A percentile compares a stretch with the other conserved stretches of the same genome.
Evolutionary conservation across 1,139 yeast species (phyloP).

Genomic region (Candida pseudoviswanathii): DNA sequence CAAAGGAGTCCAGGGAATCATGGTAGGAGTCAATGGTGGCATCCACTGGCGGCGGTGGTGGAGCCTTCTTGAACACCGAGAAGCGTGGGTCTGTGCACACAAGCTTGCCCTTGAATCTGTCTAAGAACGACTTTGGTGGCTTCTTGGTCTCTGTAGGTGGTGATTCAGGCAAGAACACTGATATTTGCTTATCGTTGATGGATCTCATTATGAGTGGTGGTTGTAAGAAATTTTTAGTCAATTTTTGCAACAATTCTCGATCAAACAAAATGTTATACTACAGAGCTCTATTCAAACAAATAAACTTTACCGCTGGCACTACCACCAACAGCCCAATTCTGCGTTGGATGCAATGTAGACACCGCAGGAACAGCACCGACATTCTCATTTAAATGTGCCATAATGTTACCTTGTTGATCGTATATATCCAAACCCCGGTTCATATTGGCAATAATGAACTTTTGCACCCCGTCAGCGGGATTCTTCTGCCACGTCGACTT

Average conservation of each 20-base stretch:
- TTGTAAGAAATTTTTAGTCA: not conserved
- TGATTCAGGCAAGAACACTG: not conserved
- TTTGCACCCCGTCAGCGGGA: conserved; percentile 74
- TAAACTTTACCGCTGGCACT: conserved; percentile 93
- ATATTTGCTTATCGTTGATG: not conserved
- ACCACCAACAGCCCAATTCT: conserved; percentile 92
- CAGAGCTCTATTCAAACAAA: conserved; percentile 42
- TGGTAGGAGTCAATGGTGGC: not conserved
- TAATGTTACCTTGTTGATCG: conserved; percentile 69
- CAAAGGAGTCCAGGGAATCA: not conserved
- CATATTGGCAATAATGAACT: conserved; percentile 93
- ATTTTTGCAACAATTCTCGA: not conserved
- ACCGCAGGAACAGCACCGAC: conserved; percentile 95
- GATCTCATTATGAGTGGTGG: not conserved
- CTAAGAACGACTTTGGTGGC: not conserved
- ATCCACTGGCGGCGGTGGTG: not conserved
- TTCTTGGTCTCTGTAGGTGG: not conserved
- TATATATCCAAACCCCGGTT: conserved; percentile 82
- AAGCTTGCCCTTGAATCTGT: not conserved
- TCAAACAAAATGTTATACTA: not conserved
- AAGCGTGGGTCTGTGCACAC: not conserved
- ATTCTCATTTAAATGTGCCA: conserved; percentile 68
- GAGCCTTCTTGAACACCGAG: not conserved
- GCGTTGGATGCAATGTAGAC: conserved; percentile 74
- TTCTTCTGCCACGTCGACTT: conserved; percentile 79